phyloP scores from a whole-genome alignment of 768 basidiomycete genomes.

The Naematelia encephala region DNA sequence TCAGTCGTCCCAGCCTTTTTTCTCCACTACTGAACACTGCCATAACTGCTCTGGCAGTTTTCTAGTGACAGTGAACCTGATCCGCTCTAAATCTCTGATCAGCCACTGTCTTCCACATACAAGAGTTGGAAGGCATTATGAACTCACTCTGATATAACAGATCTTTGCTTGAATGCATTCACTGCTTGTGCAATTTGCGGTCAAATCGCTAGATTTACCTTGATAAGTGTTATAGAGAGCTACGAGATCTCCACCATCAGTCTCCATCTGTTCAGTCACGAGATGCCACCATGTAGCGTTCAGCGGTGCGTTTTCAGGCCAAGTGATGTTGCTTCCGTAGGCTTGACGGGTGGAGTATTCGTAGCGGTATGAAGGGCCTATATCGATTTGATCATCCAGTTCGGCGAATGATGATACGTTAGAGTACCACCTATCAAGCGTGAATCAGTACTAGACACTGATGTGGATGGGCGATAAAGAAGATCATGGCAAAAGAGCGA shows the following conservation, averaged over 20 bases:
- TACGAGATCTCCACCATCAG: slow-evolving; percentile 48
- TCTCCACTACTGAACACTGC: slow-evolving; percentile 58
- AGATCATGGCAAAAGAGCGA: not conserved
- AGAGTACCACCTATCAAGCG: slow-evolving; percentile 58
- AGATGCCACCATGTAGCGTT: slow-evolving; percentile 82
- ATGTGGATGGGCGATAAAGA: too few species aligned
- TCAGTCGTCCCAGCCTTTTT: not conserved
- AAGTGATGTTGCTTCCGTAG: slow-evolving; percentile 62
- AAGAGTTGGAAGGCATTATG: not conserved
- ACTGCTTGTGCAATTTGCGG: slow-evolving; percentile 58
- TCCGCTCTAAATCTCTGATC: slow-evolving; percentile 66
- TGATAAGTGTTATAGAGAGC: slow-evolving; percentile 68
- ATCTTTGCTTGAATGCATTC: slow-evolving; percentile 66
- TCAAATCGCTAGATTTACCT: slow-evolving; percentile 64
- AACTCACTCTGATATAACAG: slow-evolving; percentile 50
- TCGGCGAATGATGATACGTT: slow-evolving; percentile 62
- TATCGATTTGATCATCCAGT: slow-evolving; percentile 59
- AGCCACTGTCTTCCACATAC: not conserved
- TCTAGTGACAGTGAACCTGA: slow-evolving; percentile 61
- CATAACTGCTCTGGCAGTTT: slow-evolving; percentile 64
- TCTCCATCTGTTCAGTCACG: slow-evolving; percentile 57
- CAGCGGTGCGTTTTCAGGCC: slow-evolving; percentile 63
- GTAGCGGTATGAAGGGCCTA: slow-evolving; percentile 63
- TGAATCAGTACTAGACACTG: too few species aligned
- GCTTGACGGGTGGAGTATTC: slow-evolving; percentile 71